phyloP scores from a whole-genome alignment of 176 grass and related monocot species.

The Raddia guianensis region DNA sequence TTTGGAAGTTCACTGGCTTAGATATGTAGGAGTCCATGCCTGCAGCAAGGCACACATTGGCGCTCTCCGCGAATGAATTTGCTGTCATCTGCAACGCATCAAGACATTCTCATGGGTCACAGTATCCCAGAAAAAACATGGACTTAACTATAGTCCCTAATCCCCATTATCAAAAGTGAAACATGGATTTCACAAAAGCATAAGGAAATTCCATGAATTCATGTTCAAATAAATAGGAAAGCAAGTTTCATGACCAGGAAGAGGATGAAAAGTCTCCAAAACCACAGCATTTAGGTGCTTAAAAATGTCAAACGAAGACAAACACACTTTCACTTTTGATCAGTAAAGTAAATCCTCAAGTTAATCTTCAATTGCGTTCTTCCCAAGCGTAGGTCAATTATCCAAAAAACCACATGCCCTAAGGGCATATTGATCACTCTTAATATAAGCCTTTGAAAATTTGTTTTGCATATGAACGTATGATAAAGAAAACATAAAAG shows the following conservation, averaged over 20 bases:
- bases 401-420: neutral
- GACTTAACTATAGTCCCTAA: constrained; percentile 17
- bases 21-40: constrained; percentile 98
- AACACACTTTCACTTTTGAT: neutral
- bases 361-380: neutral
- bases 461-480: constrained; percentile 11
- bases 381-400: neutral
- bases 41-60: constrained; percentile 72
- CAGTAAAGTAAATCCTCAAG: neutral
- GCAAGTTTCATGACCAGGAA: neutral
- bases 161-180: neutral
- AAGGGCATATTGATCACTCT: neutral
- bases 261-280: neutral
- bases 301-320: neutral
- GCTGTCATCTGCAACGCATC: constrained; percentile 87
- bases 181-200: neutral
- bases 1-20: constrained; percentile 84
- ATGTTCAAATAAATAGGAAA: neutral
- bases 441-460: constrained; percentile 13
- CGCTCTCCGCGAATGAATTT: constrained; percentile 80
- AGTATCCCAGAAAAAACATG: constrained; percentile 15
- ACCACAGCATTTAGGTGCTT: neutral
- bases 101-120: constrained; percentile 39
- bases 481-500: constrained; percentile 33
- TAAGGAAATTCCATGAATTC: constrained; percentile 18